A percentile compares a stretch with the other conserved stretches of the same genome.
Conservation (phyloP, 768 basidiomycete species). For the Cyclocybe aegerita region DNA sequence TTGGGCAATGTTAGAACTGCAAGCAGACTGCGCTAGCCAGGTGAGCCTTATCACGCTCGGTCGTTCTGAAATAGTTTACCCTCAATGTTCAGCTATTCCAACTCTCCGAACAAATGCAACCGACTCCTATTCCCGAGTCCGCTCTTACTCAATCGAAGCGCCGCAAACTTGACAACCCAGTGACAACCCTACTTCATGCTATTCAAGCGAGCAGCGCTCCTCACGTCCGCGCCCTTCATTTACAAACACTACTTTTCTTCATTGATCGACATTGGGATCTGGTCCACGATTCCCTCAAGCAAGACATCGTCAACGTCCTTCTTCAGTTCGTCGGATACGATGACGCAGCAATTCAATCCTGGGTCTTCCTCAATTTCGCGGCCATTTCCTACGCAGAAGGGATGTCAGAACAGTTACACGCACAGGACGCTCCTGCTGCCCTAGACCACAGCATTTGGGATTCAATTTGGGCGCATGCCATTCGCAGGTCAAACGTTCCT, state of each 20-base stretch:
- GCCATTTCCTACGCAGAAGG: conserved; percentile 60
- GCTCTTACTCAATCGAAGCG: conserved; percentile 46
- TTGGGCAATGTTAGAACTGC: conserved; percentile 80
- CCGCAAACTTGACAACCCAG: conserved; percentile 54
- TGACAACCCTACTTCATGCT: conserved; percentile 51
- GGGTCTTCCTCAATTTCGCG: conserved; percentile 82
- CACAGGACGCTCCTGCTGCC: conserved; percentile 1
- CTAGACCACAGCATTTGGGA: conserved; percentile 60
- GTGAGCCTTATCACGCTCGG: conserved; percentile 33
- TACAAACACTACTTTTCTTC: conserved; percentile 85
- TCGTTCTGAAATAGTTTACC: conserved; percentile 1
- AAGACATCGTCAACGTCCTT: conserved; percentile 54
- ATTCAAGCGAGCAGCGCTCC: conserved; percentile 36
- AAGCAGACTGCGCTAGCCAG: conserved; percentile 74
- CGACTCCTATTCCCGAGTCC: conserved; percentile 20
- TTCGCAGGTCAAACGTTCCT: conserved; percentile 70
- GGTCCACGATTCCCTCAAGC: conserved; percentile 59
- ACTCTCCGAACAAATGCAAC: conserved; percentile 56
- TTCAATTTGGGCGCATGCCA: conserved; percentile 77
- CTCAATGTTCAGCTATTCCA: conserved; percentile 51
- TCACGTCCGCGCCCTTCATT: conserved; percentile 42
- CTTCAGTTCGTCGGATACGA: conserved; percentile 62
- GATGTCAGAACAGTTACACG: conserved; percentile 13
- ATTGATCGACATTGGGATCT: conserved; percentile 74
- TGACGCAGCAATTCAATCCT: conserved; percentile 70